phyloP scores from a whole-genome alignment of 2,329 filamentous ascomycete species.

The Helotiales sp. region DNA sequence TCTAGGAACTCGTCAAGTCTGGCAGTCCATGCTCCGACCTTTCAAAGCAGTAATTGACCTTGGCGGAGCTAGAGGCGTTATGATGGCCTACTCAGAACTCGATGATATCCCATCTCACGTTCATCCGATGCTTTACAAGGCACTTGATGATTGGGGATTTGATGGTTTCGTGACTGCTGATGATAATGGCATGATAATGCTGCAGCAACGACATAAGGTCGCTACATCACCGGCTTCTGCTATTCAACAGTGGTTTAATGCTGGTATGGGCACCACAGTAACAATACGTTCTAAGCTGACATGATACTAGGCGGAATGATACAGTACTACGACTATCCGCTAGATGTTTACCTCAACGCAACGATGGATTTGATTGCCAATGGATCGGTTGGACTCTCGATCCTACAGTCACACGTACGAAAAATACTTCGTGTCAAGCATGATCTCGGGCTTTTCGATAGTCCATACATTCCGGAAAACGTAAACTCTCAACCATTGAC shows the following conservation, averaged over 20 bases:
- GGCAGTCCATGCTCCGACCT: conserved; percentile 43
- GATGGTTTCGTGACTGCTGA: conserved; percentile 44
- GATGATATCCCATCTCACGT: conserved; percentile 43
- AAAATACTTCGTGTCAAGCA: conserved; percentile 43
- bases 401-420: conserved; percentile 39
- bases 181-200: conserved; percentile 38
- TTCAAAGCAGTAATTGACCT: conserved; percentile 45
- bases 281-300: neutral
- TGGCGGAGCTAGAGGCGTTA: conserved; percentile 43
- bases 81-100: conserved; percentile 47
- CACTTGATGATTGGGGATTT: conserved; percentile 41
- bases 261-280: conserved; percentile 31
- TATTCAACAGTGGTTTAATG: conserved; percentile 45
- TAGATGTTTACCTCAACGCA: conserved; percentile 40
- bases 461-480: conserved; percentile 39
- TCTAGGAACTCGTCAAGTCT: conserved; percentile 43
- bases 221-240: conserved; percentile 40
- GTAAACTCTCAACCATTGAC: conserved; percentile 39
- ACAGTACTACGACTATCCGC: conserved; percentile 46
- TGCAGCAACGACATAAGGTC: conserved; percentile 39
- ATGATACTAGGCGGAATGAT: conserved; percentile 36
- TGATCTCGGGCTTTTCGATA: conserved; percentile 43
- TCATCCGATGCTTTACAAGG: conserved; percentile 40
- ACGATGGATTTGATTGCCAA: conserved; percentile 39
- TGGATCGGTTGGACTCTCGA: conserved; percentile 37